These are phyloP conservation scores for Sporodiniella umbellata DNA, from an alignment of 371 early-diverging fungal species.

Conservation along the genomic window DNA sequence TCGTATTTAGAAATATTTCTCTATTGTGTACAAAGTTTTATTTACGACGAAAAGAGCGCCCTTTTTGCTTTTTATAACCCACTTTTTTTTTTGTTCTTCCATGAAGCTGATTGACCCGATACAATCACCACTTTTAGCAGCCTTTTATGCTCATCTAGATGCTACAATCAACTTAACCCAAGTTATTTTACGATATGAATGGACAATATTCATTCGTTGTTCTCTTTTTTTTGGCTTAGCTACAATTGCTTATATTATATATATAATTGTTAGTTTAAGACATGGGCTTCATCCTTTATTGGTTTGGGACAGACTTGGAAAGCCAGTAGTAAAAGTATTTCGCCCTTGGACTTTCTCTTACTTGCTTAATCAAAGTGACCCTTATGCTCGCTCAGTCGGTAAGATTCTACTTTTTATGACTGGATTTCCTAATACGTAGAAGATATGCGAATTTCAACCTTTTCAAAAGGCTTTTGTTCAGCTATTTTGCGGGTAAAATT, in stretches of 20 bases:
- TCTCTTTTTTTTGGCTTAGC: slow-evolving; percentile 26
- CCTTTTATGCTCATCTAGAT: slow-evolving; percentile 36
- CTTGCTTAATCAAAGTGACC: slow-evolving; percentile 33
- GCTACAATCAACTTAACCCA: slow-evolving; percentile 34
- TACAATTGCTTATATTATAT: slow-evolving; percentile 33
- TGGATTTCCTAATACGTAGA: background rate
- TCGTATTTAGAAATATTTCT: too few species aligned
- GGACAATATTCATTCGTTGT: slow-evolving; percentile 46
- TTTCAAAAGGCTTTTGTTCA: slow-evolving; percentile 46
- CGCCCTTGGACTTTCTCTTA: slow-evolving; percentile 41
- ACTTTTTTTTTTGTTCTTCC: background rate
- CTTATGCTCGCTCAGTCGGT: slow-evolving; percentile 47
- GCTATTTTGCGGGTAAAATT: slow-evolving; percentile 46
- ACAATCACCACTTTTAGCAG: slow-evolving; percentile 20
- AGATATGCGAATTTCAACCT: slow-evolving; percentile 50
- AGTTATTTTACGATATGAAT: slow-evolving; percentile 40
- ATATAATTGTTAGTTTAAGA: slow-evolving; percentile 36
- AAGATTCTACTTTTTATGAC: background rate
- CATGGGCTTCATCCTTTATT: slow-evolving; percentile 38
- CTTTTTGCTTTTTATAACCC: background rate
- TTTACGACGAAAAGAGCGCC: too few species aligned
- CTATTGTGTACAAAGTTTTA: too few species aligned
- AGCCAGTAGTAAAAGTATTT: slow-evolving; percentile 42
- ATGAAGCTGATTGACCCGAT: background rate
- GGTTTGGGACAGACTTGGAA: slow-evolving; percentile 46